Evolutionary conservation across 2,329 filamentous ascomycete genomes (phyloP), one percentile per base, ranked within the genome.

Genomic region (Tolypocladium nubicola): DNA sequence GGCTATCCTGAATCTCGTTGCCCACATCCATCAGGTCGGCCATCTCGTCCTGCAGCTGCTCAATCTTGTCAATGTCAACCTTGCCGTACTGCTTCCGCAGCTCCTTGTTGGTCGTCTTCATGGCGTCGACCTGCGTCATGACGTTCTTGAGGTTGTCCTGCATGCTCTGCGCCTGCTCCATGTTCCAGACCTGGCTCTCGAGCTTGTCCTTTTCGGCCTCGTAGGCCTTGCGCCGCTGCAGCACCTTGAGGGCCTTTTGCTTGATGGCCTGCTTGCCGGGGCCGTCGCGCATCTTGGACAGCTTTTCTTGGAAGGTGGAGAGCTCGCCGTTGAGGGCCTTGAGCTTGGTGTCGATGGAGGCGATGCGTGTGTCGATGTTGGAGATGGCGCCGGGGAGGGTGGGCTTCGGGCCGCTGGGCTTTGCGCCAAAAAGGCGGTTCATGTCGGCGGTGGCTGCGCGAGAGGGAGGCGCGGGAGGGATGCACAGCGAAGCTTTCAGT

Each of bases 131-230:
- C 35, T 94, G 97, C 21, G 91, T 95, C 92, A 97, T 97, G 61
- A 94, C 93, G 73, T 97, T 97, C 73, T 95, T 94, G 56, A 99
- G 82, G 70, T 97, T 97, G 75, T 97, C 93, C 76, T 96, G 91
- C 93, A 97, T 97, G 82, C 92, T 95, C 70, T 89, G 88, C 3
- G 93, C 92, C 75, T 97, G 92, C 76, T 97, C 92, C 92, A 99
- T 97, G 76, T 97, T 97, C 92, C 92, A 97, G 26, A 90, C 90
- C 75, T 99, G 94, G 63, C 87, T 83, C 75, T 96, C 89, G 56
- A 97, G 85, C 75, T 97, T 92, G 67, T 97, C 91, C 63, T 93
- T 90, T 74, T 97, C 91, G 4, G 84, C 81, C 75, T 99, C 94
- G 83, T 96, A 96, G 74, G 92, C 87, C 71, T 96, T 96, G 65